These are phyloP conservation scores for Pythium rishiriense DNA, from an alignment of 352 stramenopile genomes.

Conservation along the genomic window DNA sequence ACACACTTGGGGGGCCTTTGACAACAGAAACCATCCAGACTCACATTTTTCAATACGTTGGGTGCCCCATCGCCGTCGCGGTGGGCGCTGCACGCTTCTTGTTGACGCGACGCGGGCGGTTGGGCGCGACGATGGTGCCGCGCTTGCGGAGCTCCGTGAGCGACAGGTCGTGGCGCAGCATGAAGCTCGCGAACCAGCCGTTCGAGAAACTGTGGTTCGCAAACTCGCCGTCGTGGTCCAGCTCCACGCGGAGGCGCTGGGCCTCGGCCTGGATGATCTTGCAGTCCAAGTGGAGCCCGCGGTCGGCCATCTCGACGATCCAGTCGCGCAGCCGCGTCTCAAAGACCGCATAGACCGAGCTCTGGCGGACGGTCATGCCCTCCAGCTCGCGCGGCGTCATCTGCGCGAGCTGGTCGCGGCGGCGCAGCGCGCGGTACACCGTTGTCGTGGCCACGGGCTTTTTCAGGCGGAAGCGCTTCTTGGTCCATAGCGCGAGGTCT, in stretches of 20 bases:
- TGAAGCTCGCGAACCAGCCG: conserved; percentile 16
- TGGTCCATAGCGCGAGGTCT: conserved; percentile 10
- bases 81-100: not conserved
- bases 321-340: conserved; percentile 13
- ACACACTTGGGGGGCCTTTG: too few relatives aligned
- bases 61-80: not conserved
- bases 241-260: conserved; percentile 9
- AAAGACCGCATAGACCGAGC: not conserved
- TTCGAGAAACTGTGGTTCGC: not conserved
- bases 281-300: conserved; percentile 3
- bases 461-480: conserved; percentile 8
- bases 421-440: conserved; percentile 3
- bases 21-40: too few relatives aligned
- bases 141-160: conserved; percentile 10
- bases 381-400: conserved; percentile 3
- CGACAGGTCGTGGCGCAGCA: conserved; percentile 8
- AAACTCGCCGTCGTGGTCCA: not conserved
- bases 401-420: conserved; percentile 4
- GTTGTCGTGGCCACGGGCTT: not conserved
- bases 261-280: conserved; percentile 16
- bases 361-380: not conserved
- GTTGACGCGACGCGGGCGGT: not conserved
- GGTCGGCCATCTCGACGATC: conserved; percentile 11
- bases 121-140: conserved; percentile 8
- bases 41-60: not conserved